Base-by-base conservation (phyloP, 225 moss, liverwort and hornwort species). In the Bryoerythrophyllum caledonicum region DNA sequence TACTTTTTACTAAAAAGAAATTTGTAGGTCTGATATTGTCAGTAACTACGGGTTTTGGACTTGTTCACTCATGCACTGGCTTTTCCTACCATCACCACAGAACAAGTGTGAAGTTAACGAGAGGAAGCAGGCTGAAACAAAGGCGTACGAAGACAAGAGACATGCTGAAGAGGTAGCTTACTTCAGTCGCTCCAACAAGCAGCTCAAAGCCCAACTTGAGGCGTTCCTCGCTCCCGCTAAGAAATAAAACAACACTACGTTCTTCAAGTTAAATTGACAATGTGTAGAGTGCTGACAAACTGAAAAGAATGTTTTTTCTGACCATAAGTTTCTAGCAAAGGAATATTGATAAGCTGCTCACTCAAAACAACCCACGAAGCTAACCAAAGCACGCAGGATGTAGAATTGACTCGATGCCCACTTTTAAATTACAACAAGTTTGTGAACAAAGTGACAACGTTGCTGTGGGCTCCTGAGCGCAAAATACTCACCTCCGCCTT, bases 41-140 rank as follows among this genome's bases (percentile, higher is more conserved):
- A n/a, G n/a, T n/a, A n/a, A n/a, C n/a, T n/a, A n/a, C n/a, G 34
- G 34, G 34, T 34, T 34, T 34, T 34, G 34, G 34, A 34, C 34
- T 34, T 34, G 34, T 12, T 10, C 40, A 25, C 41, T 63, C 34
- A 64, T 5, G 58, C 26, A 15, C 48, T 49, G 37, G 14, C 26
- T n/a, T n/a, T 63, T 16, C 1, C 15, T 63, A 27, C 5, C 17
- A 60, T 16, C 11, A 12, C 52, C 26, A 69, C 86, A 96, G 92
- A 97, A 94, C 70, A 97, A 94, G 67, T 94, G 91, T 65, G 96
- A 97, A 70, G 86, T 85, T 4, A 97, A 94, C 53, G 94, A 97
- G 73, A 97, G 87, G 83, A 83, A 82, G 34, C 91, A 92, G 38
- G 91, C 88, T 17, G 94, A 94, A 44, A 73, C 85, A 28, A 94